Evolutionary conservation across 441 rosid genomes (phyloP).

Genomic region (Gossypium gossypioides): DNA sequence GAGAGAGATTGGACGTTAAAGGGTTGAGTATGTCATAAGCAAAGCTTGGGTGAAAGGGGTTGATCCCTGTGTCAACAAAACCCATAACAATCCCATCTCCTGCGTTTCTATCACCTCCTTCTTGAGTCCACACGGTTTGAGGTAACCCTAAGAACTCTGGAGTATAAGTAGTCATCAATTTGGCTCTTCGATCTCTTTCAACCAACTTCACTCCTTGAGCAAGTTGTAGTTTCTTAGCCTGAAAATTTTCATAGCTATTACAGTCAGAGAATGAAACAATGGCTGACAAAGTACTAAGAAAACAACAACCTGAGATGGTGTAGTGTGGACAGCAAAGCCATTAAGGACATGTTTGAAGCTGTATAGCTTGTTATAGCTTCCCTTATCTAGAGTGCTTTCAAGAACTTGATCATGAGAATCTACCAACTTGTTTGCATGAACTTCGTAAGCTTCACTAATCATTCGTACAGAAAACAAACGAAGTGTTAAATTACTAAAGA

Average conservation of each 20-base stretch:
- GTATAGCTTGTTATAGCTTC: slow-evolving; percentile 69
- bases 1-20: slow-evolving; percentile 31
- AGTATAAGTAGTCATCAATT: slow-evolving; percentile 74
- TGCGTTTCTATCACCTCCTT: slow-evolving; percentile 35
- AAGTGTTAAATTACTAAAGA: neutral
- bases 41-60: slow-evolving; percentile 76
- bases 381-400: slow-evolving; percentile 36
- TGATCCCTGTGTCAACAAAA: slow-evolving; percentile 72
- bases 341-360: slow-evolving; percentile 73
- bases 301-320: slow-evolving; percentile 46
- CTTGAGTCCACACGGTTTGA: slow-evolving; percentile 43
- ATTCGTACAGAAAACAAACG: slow-evolving; percentile 8
- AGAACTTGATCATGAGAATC: slow-evolving; percentile 58
- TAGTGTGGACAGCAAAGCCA: slow-evolving; percentile 60
- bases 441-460: slow-evolving; percentile 30
- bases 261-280: neutral
- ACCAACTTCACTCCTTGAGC: slow-evolving; percentile 48
- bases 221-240: slow-evolving; percentile 55
- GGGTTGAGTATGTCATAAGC: slow-evolving; percentile 30
- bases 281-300: slow-evolving; percentile 1
- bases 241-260: slow-evolving; percentile 12
- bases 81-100: slow-evolving; percentile 79
- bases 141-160: slow-evolving; percentile 65
- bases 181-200: slow-evolving; percentile 81
- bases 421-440: slow-evolving; percentile 43